A percentile compares a stretch with the other conserved stretches of the same genome.
phyloP scores from a whole-genome alignment of 2,329 filamentous ascomycete species.

The Myriosclerotinia curreyana region DNA sequence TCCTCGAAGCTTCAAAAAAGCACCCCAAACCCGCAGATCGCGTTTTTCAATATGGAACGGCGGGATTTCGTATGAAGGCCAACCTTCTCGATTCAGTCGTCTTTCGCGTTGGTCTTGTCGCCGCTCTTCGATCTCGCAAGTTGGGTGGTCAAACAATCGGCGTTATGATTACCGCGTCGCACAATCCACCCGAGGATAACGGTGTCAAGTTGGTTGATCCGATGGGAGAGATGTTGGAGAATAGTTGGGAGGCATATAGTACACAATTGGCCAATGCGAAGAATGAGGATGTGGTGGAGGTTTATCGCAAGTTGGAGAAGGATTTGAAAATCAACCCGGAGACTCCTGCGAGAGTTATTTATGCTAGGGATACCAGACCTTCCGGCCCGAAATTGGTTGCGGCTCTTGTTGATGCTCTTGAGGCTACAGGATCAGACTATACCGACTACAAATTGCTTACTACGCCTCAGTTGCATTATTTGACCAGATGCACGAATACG shows the following conservation, averaged over 20 bases:
- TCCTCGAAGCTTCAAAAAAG: slow-evolving; percentile 60
- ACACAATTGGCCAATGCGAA: slow-evolving; percentile 85
- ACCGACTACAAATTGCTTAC: slow-evolving; percentile 89
- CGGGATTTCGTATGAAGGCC: slow-evolving; percentile 66
- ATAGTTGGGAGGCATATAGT: slow-evolving; percentile 88
- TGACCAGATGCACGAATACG: slow-evolving; percentile 92
- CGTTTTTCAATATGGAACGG: slow-evolving; percentile 63
- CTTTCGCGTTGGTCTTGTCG: slow-evolving; percentile 87
- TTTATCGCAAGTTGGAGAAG: slow-evolving; percentile 72
- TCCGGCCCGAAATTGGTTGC: slow-evolving; percentile 81
- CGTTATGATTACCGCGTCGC: slow-evolving; percentile 93
- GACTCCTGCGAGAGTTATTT: slow-evolving; percentile 75
- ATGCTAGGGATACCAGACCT: slow-evolving; percentile 87
- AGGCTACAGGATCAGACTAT: slow-evolving; percentile 69
- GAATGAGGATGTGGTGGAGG: slow-evolving; percentile 70
- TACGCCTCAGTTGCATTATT: slow-evolving; percentile 96
- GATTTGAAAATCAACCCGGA: slow-evolving; percentile 72
- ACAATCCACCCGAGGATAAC: slow-evolving; percentile 87
- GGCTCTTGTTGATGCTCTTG: slow-evolving; percentile 75
- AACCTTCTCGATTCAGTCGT: slow-evolving; percentile 88
- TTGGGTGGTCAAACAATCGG: slow-evolving; percentile 88
- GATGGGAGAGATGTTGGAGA: slow-evolving; percentile 96
- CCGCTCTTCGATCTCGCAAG: slow-evolving; percentile 84
- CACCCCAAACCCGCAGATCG: slow-evolving; percentile 56
- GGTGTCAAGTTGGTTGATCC: slow-evolving; percentile 96